A percentile compares a stretch with the other conserved stretches of the same genome.
These are phyloP conservation scores for Byssoonygena ceratinophila DNA, from an alignment of 2,329 filamentous ascomycete species.

Conservation along the genomic window DNA sequence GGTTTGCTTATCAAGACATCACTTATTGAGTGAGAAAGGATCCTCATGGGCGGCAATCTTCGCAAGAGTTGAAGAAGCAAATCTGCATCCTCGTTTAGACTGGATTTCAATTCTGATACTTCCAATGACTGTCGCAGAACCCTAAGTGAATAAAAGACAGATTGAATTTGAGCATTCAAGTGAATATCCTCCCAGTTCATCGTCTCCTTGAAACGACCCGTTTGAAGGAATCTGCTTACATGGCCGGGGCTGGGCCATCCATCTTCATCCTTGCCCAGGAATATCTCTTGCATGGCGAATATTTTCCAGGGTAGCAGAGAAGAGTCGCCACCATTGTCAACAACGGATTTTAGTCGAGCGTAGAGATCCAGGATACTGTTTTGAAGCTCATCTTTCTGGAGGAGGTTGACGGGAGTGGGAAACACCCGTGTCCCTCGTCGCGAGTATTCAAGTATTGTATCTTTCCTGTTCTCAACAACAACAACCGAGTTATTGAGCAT, in stretches of 20 bases:
- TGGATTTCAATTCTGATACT: conserved; percentile 23
- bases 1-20: neutral
- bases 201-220: conserved; percentile 25
- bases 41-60: conserved; percentile 18
- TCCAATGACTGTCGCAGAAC: conserved; percentile 46
- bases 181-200: conserved; percentile 52
- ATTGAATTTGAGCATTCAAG: conserved; percentile 50
- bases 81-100: neutral
- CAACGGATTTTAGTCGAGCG: conserved; percentile 19
- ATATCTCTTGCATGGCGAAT: conserved; percentile 28
- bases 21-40: conserved; percentile 9
- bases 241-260: conserved; percentile 17
- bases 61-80: conserved; percentile 14
- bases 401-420: conserved; percentile 22
- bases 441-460: conserved; percentile 26
- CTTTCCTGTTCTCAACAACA: conserved; percentile 18
- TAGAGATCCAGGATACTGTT: conserved; percentile 19
- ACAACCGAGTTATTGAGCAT: conserved; percentile 36
- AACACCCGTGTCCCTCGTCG: conserved; percentile 30
- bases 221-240: conserved; percentile 24
- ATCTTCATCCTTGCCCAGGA: conserved; percentile 15
- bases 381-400: conserved; percentile 17
- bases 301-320: conserved; percentile 25
- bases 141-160: conserved; percentile 51
- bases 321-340: conserved; percentile 12